Evolutionary conservation across 805 yeast species (phyloP).

Genomic region (Ogataea henricii): DNA sequence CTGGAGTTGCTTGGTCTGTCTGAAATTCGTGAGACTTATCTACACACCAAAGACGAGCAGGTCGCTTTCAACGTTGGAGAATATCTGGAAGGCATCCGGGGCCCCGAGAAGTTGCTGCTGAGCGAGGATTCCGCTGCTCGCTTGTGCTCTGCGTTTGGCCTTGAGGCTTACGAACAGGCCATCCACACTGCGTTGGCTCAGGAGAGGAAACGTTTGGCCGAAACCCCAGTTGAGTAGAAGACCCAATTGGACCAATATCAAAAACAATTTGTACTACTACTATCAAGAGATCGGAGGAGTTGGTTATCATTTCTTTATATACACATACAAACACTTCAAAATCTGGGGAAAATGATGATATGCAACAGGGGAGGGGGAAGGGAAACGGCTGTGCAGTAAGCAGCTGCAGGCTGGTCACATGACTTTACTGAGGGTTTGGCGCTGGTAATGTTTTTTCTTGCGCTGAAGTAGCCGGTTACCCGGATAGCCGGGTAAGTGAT

Average conservation of each 20-base stretch:
- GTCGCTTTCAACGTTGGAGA: constrained; percentile 22
- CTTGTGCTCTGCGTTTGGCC: constrained; percentile 46
- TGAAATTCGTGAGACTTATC: constrained; percentile 34
- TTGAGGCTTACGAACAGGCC: constrained; percentile 46
- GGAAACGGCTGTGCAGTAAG: background rate
- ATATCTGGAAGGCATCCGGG: constrained; percentile 15
- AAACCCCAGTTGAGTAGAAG: background rate
- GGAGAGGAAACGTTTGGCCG: constrained; percentile 38
- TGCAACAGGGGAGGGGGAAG: too few relatives aligned
- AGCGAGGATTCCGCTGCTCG: constrained; percentile 47
- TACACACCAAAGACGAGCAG: constrained; percentile 24
- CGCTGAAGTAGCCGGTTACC: background rate
- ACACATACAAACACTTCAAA: background rate
- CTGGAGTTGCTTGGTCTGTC: constrained; percentile 37
- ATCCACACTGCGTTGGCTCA: constrained; percentile 55
- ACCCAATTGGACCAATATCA: background rate
- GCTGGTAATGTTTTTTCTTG: background rate
- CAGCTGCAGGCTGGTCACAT: background rate
- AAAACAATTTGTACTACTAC: background rate
- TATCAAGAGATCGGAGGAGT: too few relatives aligned
- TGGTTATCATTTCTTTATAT: background rate
- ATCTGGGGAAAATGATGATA: too few relatives aligned
- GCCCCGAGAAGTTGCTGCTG: constrained; percentile 43
- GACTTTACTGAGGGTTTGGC: constrained; percentile 1
- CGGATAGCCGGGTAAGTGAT: constrained; percentile 4